Base-by-base conservation (phyloP, 2,329 filamentous ascomycete species). In the Bertia moriformis region DNA sequence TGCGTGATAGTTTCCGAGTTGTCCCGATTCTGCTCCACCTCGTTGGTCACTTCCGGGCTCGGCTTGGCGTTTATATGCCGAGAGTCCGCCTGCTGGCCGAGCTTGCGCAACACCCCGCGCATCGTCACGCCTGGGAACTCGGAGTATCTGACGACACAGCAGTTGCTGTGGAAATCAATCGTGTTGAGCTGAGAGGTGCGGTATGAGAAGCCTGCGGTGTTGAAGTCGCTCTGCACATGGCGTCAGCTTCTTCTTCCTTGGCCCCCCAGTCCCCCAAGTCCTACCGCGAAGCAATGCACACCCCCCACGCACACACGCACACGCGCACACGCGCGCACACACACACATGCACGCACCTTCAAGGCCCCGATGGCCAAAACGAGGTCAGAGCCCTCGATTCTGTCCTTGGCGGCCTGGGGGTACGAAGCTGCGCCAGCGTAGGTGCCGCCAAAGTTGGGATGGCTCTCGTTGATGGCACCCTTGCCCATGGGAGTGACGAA, bases 171-270 rank as follows among this genome's bases (percentile, higher is more conserved):
- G 51, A 94, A 78, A 47, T 89, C 81, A 50, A 94, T 85, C 2
- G 80, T 82, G 45, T 78, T 78, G 39, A 88, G 71, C 50, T 84
- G 76, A 1, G 77, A 81, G 24, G n/a, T n/a, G n/a, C n/a, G 86
- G 79, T 89, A 87, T 0, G 80, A 82, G 63, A 89, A 93, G 24
- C 84, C 84, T 10, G 81, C 73, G 14, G 83, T 87, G 61, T 87
- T 87, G 65, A 86, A 85, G 54, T 88, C 83, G 50, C 74, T 81
- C 66, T 83, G 59, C n/a, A n/a, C n/a, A n/a, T n/a, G n/a, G n/a
- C n/a, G n/a, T n/a, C 37, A 64, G 51, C 4, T 3, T n/a, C n/a
- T n/a, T n/a, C n/a, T n/a, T n/a, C n/a, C n/a, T n/a, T n/a, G n/a
- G n/a, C n/a, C n/a, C n/a, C n/a, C n/a, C n/a, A n/a, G n/a, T n/a